Evolutionary conservation across 176 grass and related monocot genomes (phyloP).

Genomic region (Eleusine indica): DNA sequence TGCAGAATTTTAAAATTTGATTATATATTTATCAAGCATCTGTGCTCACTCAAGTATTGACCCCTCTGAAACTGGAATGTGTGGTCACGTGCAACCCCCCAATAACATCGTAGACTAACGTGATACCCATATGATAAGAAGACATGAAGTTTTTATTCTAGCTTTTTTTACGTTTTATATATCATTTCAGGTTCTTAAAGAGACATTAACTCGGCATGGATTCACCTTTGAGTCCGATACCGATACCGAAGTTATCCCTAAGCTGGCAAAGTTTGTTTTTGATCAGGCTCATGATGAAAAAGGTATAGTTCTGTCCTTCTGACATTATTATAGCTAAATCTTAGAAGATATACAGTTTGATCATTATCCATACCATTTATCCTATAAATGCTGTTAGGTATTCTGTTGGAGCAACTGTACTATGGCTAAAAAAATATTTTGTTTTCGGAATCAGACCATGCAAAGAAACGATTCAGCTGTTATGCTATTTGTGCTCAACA

Average conservation of each 20-base stretch:
- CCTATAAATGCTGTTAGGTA: not conserved
- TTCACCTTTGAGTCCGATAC: constrained; percentile 95
- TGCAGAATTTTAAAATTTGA: not conserved
- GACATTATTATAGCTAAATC: not conserved
- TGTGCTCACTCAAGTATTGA: not conserved
- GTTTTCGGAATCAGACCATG: not conserved
- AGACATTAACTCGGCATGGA: constrained; percentile 75
- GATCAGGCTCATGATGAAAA: constrained; percentile 74
- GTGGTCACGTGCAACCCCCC: not conserved
- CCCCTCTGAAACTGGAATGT: constrained; percentile 8
- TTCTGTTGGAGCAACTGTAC: not conserved
- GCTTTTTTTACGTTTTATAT: not conserved
- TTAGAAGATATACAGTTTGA: constrained; percentile 16
- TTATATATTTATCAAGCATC: constrained; percentile 6
- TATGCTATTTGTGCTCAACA: constrained; percentile 4
- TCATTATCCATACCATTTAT: not conserved
- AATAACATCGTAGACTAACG: not conserved
- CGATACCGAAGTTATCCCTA: constrained; percentile 96
- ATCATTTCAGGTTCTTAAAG: constrained; percentile 80
- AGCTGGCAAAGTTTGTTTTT: constrained; percentile 96
- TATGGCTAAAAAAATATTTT: not conserved
- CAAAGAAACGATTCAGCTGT: not conserved
- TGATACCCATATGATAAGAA: constrained; percentile 14
- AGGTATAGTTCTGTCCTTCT: constrained; percentile 48
- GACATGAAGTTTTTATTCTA: not conserved